Evolutionary conservation across 306 rosid genomes (phyloP).

Genomic region (Canavalia ensiformis): DNA sequence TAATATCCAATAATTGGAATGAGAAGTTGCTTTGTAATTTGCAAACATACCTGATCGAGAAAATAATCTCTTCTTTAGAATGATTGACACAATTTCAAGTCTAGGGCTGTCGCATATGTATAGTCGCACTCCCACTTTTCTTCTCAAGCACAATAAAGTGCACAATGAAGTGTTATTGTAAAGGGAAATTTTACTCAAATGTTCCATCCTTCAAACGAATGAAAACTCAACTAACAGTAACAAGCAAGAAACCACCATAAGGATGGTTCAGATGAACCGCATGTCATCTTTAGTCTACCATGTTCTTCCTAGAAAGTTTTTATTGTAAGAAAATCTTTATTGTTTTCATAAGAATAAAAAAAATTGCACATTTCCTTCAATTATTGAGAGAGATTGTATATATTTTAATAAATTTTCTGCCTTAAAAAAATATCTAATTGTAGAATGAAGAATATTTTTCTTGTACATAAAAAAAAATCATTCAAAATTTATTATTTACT

Average conservation of each 20-base stretch:
- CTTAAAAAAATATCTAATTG: no score
- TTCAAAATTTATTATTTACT: neutral
- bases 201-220: neutral
- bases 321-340: neutral
- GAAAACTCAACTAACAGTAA: slow-evolving; percentile 5
- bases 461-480: neutral
- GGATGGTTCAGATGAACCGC: neutral
- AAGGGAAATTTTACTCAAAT: neutral
- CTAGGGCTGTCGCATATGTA: neutral
- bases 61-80: neutral
- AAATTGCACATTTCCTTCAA: no score
- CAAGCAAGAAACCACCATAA: slow-evolving; percentile 22
- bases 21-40: slow-evolving; percentile 23
- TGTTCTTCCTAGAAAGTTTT: neutral
- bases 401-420: no score
- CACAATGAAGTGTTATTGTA: neutral
- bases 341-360: neutral
- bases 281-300: neutral
- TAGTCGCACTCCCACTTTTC: slow-evolving; percentile 14
- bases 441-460: no score
- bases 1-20: slow-evolving; percentile 8
- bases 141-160: neutral
- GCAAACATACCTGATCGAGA: neutral
- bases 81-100: slow-evolving; percentile 24
- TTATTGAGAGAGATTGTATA: no score